Conservation (phyloP, 1,284 basidiomycete species). For the Trametes versicolor region DNA sequence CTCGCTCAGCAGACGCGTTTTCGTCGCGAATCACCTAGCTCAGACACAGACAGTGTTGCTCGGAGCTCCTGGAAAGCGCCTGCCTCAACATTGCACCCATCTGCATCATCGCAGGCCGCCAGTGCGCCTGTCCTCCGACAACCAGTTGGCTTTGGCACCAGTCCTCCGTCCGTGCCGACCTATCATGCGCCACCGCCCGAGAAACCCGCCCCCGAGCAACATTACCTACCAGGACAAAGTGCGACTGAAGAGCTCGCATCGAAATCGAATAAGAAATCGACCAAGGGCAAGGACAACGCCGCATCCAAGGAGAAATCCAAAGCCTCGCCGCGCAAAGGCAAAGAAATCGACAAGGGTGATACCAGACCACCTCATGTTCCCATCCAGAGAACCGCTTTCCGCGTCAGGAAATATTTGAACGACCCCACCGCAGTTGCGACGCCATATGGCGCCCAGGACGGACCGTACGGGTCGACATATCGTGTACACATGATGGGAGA, state of each 20-base stretch:
- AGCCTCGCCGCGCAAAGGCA: conserved; percentile 27
- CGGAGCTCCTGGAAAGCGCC: conserved; percentile 18
- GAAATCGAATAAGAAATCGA: conserved; percentile 28
- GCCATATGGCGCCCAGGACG: conserved; percentile 19
- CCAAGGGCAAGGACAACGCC: conserved; percentile 37
- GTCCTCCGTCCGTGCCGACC: conserved; percentile 17
- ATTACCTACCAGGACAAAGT: conserved; percentile 18
- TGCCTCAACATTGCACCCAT: conserved; percentile 19
- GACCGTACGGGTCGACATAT: conserved; percentile 30
- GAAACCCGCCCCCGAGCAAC: conserved; percentile 5
- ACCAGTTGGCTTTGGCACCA: conserved; percentile 34
- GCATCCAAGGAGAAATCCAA: conserved; percentile 21
- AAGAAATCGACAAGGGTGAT: conserved; percentile 28
- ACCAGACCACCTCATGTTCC: conserved; percentile 16
- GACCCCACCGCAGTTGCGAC: conserved; percentile 27
- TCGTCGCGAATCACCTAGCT: conserved; percentile 25
- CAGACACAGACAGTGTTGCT: conserved; percentile 24
- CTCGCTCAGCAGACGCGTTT: conserved; percentile 21
- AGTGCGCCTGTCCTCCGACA: conserved; percentile 31
- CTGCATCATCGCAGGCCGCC: conserved; percentile 6
- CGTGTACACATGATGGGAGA: conserved; percentile 15
- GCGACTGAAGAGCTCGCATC: background rate
- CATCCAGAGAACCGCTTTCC: conserved; percentile 33
- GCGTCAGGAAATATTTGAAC: conserved; percentile 32
- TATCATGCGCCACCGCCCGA: conserved; percentile 24